Percentiles rank a stretch among this genome's conserved stretches.
phyloP scores from a whole-genome alignment of 345 rosid species.

The Arabidopsis suecica region DNA sequence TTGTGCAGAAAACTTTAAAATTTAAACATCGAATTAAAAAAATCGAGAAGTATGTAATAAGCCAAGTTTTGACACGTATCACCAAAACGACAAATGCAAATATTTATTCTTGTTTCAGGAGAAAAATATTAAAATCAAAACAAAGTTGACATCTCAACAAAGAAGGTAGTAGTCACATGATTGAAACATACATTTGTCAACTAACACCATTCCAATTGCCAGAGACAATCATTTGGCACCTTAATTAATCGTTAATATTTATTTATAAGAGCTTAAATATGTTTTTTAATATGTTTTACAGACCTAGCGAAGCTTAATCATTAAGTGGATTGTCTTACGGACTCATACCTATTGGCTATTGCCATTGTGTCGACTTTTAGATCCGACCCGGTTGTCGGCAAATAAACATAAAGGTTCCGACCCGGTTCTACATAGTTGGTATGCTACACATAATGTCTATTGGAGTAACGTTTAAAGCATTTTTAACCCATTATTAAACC shows the following conservation, averaged over 20 bases:
- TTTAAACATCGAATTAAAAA: no score
- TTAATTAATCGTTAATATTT: slow-evolving; percentile 2
- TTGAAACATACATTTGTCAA: slow-evolving; percentile 41
- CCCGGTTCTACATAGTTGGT: not conserved
- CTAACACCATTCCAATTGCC: slow-evolving; percentile 28
- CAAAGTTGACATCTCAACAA: slow-evolving; percentile 43
- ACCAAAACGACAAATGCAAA: slow-evolving; percentile 23
- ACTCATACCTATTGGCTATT: not conserved
- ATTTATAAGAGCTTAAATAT: slow-evolving; percentile 3
- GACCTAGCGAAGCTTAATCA: slow-evolving; percentile 8
- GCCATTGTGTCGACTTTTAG: slow-evolving; percentile 9
- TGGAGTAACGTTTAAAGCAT: slow-evolving; percentile 1
- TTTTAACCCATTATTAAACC: not conserved
- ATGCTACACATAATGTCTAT: no score
- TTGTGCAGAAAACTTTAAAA: no score
- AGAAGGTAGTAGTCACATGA: slow-evolving; percentile 36
- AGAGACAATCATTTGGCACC: slow-evolving; percentile 41
- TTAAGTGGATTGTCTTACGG: slow-evolving; percentile 22
- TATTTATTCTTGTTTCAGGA: slow-evolving; percentile 7
- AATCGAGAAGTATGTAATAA: not conserved
- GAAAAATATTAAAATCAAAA: not conserved
- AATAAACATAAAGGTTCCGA: not conserved
- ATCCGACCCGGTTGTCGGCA: slow-evolving; percentile 15
- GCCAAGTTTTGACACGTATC: slow-evolving; percentile 16
- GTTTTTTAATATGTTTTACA: slow-evolving; percentile 5